Base-by-base conservation (phyloP, 768 basidiomycete species). In the Gelatoporia subvermispora region DNA sequence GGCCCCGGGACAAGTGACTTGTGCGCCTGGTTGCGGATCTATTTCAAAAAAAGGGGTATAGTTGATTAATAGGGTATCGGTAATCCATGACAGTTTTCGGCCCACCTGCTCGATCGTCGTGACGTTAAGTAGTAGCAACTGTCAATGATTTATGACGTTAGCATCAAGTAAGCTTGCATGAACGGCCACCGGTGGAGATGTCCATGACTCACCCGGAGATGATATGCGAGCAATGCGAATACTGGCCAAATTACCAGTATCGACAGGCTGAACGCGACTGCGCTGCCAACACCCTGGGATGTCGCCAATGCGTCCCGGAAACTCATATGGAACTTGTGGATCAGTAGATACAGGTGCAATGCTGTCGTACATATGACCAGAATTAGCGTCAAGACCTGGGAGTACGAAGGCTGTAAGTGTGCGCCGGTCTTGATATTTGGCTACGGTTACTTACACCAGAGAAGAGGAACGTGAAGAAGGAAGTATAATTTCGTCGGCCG, bases 61-160 rank as follows among this genome's bases (percentile, higher is more conserved):
- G 8, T 3, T 39, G 31, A 46, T 47, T 41, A 53, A 47, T 47
- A 40, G 24, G 21, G 4, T 38, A 16, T 13, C 15, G 13, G 13
- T 10, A 23, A 42, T n/a, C 16, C 20, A 45, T 15, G 23, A 41
- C 39, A 35, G 21, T 13, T 13, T 18, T 13, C 41, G 20, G 7
- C 81, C 66, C 64, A 88, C 87, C 78, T 93, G 91, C 70, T 97
- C 94, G 52, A 97, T 93, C n/a, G 93, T 97, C 8, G 94, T 96
- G 31, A 92, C 76, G 65, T 95, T 94, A 53, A 93, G 72, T 25
- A 93, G 63, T 45, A 95, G 68, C 41, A 97, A 74, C 85, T 90
- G 63, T 31, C 24, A 38, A 21, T 48, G 37, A 37, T 43, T 28
- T 22, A 25, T 35, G 21, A 22, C 35, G 25, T 25, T 35, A 39